Percentiles rank a stretch among this genome's conserved stretches.
Evolutionary conservation across 2,329 filamentous ascomycete genomes (phyloP).

Genomic region (Pyricularia sp.): DNA sequence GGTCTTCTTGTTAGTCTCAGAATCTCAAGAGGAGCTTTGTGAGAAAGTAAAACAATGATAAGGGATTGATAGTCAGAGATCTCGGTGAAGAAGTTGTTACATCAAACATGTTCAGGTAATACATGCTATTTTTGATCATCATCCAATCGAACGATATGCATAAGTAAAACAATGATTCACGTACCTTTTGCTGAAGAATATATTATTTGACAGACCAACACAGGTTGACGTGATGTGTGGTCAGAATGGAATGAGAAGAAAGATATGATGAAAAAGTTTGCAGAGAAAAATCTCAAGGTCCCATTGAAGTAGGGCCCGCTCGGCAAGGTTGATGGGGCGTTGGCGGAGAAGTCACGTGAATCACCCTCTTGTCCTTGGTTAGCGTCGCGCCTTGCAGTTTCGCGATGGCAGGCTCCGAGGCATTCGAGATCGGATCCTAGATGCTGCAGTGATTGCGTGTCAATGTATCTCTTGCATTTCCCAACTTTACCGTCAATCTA

Average conservation of each 20-base stretch:
- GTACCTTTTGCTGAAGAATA: background rate
- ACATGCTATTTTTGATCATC: slow-evolving; percentile 26
- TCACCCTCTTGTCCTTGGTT: background rate
- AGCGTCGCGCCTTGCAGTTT: background rate
- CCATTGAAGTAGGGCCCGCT: background rate
- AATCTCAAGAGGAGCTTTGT: background rate
- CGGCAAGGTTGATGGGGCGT: background rate
- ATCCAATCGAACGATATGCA: slow-evolving; percentile 9
- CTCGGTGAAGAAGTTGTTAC: slow-evolving; percentile 51
- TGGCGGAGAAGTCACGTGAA: background rate
- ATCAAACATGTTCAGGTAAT: slow-evolving; percentile 36
- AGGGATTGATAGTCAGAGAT: slow-evolving; percentile 43
- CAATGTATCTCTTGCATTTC: background rate
- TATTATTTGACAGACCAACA: background rate
- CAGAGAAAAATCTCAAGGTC: background rate
- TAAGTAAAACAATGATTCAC: background rate
- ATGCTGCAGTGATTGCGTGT: background rate
- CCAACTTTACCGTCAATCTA: background rate
- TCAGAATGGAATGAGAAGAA: background rate
- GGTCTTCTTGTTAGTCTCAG: background rate
- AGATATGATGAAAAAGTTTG: background rate
- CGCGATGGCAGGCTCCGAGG: background rate
- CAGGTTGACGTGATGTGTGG: background rate
- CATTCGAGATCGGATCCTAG: background rate
- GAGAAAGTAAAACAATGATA: background rate